Base-by-base conservation (phyloP, 331 rosid species). In the Cydonia oblonga region DNA sequence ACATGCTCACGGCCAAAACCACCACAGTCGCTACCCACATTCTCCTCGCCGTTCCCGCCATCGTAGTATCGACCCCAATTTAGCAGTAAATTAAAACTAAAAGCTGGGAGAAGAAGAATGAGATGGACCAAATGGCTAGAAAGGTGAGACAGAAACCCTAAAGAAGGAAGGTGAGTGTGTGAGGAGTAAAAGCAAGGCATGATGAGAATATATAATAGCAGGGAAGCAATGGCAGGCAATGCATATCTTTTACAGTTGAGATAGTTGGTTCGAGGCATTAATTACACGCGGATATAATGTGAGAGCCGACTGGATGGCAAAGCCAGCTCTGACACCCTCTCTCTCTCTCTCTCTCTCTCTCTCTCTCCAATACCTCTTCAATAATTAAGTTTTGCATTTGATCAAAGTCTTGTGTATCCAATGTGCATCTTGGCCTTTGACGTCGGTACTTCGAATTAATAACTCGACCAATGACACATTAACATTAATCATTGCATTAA, bases 271-370 rank as follows among this genome's bases (percentile, higher is more conserved):
- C 67, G 52, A 86, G 62, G 83, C 96, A 91, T 86, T 91, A 72
- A 91, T 76, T 83, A 73, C 83, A 91, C 90, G 93, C 96, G 89
- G 86, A 80, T 16, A 79, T 75, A 79, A 68, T 80, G 85, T 89
- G 87, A 85, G 68, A 72, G 29, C 68, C 59, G 66, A 68, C 30
- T 53, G 40, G 30, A 65, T 54, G 70, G 68, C 59, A 28, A 58
- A 62, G 71, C 71, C 71, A 51, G 61, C 76, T 18, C 81, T 66
- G 23, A 57, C 52, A 33, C 46, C 32, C n/a, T n/a, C n/a, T n/a
- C n/a, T n/a, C n/a, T n/a, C n/a, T n/a, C 74, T 32, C 74, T 14
- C 29, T 58, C 32, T 69, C 69, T 12, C 63, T 23, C 66, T 38
- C 67, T 25, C 22, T 9, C 28, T 10, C 32, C 44, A 10, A 10